phyloP scores from a whole-genome alignment of 768 basidiomycete genomes.

The Suillus subalutaceus region DNA sequence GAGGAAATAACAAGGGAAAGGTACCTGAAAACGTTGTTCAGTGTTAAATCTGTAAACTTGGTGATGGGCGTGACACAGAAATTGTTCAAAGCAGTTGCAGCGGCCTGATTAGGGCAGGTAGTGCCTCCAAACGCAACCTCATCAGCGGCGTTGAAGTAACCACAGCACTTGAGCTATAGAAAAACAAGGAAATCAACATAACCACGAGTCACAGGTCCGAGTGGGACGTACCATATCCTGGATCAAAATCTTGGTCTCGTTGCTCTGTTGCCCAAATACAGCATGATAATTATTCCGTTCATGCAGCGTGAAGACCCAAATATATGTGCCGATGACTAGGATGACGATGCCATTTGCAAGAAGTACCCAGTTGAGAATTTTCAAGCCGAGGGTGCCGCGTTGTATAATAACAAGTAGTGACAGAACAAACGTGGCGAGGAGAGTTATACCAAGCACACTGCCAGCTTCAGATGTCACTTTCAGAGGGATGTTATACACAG shows the following conservation, averaged over 20 bases:
- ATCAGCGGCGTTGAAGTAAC: constrained; percentile 75
- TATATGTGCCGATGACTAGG: constrained; percentile 64
- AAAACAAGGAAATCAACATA: neutral
- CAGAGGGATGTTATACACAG: constrained; percentile 6
- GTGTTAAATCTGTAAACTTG: constrained; percentile 64
- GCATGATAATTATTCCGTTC: constrained; percentile 69
- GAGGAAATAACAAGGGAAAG: constrained; percentile 29
- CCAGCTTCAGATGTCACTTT: constrained; percentile 52
- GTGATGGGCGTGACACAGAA: constrained; percentile 79
- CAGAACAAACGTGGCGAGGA: constrained; percentile 68
- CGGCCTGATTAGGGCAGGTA: constrained; percentile 54
- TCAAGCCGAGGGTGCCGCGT: constrained; percentile 68
- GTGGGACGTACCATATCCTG: constrained; percentile 68
- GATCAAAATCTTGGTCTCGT: constrained; percentile 52
- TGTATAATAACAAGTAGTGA: constrained; percentile 75
- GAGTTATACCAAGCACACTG: constrained; percentile 63
- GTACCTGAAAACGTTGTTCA: constrained; percentile 86
- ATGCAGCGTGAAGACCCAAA: constrained; percentile 83
- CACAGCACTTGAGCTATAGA: constrained; percentile 77
- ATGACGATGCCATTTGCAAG: constrained; percentile 64
- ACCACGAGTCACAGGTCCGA: neutral
- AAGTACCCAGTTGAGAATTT: constrained; percentile 77
- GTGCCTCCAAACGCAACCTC: constrained; percentile 58
- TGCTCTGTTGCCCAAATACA: constrained; percentile 52
- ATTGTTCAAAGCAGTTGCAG: constrained; percentile 40